Evolutionary conservation across 75 land plant genomes (phyloP).

Genomic region (Pinus taeda): DNA sequence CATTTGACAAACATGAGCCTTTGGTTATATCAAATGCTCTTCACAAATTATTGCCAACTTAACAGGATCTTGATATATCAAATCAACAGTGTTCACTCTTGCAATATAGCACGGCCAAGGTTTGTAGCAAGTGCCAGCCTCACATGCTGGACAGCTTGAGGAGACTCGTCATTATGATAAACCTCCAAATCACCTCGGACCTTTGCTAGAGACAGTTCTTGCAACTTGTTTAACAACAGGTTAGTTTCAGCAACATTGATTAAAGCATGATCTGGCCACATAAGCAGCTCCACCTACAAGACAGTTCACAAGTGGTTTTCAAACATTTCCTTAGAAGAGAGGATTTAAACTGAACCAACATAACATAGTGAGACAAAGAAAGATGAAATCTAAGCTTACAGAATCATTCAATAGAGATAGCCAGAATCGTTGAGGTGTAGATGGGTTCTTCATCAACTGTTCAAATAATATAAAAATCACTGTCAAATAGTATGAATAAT

Average conservation of each 20-base stretch:
- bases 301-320: background rate
- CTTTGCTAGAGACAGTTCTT: conserved; percentile 76
- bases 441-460: conserved; percentile 86
- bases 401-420: conserved; percentile 79
- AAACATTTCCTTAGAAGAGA: no score
- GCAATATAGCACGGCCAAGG: conserved; percentile 86
- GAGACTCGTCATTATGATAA: conserved; percentile 25
- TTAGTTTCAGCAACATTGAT: conserved; percentile 70
- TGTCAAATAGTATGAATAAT: background rate
- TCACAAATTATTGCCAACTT: background rate
- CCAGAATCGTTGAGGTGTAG: conserved; percentile 87
- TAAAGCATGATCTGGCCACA: conserved; percentile 68
- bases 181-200: conserved; percentile 58
- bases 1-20: no score
- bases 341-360: background rate
- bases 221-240: conserved; percentile 68
- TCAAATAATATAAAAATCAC: background rate
- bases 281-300: conserved; percentile 76
- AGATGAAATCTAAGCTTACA: conserved; percentile 40
- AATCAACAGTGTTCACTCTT: conserved; percentile 22
- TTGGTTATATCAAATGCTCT: no score
- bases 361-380: background rate
- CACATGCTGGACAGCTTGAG: conserved; percentile 56
- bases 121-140: conserved; percentile 86
- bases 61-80: background rate